A percentile compares a stretch with the other conserved stretches of the same genome.
phyloP scores from a whole-genome alignment of 148 eudicot genomes.

The Chenopodium berlandieri region DNA sequence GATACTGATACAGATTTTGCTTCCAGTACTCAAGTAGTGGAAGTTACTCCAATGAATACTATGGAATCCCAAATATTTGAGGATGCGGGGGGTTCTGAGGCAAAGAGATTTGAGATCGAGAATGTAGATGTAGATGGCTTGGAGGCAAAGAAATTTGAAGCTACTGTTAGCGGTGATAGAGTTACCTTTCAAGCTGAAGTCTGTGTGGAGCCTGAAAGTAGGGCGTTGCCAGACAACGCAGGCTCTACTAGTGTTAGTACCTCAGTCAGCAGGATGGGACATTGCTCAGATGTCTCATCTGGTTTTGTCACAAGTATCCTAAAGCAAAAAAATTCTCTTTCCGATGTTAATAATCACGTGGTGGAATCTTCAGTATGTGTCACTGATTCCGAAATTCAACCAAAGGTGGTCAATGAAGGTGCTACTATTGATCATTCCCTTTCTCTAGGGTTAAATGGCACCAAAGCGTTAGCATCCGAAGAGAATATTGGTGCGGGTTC shows the following conservation, averaged over 20 bases:
- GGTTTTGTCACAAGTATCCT: neutral
- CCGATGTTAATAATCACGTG: neutral
- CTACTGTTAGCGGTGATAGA: no score
- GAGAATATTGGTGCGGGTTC: neutral
- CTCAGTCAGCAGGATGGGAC: conserved; percentile 2
- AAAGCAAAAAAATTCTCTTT: neutral
- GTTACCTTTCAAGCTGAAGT: neutral
- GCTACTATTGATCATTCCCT: conserved; percentile 19
- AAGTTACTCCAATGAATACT: conserved; percentile 3
- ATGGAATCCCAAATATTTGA: neutral
- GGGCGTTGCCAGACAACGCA: neutral
- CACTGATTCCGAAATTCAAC: neutral
- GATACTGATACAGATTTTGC: conserved; percentile 5
- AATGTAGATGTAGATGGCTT: neutral
- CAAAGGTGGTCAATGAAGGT: conserved; percentile 9
- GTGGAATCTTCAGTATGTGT: neutral
- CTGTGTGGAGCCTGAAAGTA: conserved; percentile 1
- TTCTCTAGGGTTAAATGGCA: conserved; percentile 16
- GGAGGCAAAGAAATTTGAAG: conserved; percentile 10
- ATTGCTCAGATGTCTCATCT: conserved; percentile 6
- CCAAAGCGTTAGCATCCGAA: conserved; percentile 9
- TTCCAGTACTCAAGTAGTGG: conserved; percentile 20
- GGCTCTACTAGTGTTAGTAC: neutral
- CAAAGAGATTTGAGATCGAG: conserved; percentile 8
- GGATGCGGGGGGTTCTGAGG: neutral